phyloP scores from a whole-genome alignment of 441 rosid genomes.

The Mallotus repandus region DNA sequence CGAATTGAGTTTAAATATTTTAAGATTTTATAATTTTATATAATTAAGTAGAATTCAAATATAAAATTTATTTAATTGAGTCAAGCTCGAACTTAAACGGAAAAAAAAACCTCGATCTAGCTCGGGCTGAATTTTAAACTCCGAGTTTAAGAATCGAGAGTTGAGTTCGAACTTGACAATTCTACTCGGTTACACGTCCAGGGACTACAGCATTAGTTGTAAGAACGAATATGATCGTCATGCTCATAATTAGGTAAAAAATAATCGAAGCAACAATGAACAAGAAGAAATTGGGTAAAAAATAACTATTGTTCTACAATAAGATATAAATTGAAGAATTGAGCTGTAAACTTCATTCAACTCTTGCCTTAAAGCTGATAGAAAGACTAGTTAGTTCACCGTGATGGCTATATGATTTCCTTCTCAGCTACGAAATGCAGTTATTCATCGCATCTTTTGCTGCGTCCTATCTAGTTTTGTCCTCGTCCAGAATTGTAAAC shows the following conservation, averaged over 20 bases:
- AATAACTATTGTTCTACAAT: background rate
- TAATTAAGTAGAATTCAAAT: too few relatives aligned
- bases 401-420: background rate
- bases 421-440: background rate
- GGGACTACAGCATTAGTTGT: too few relatives aligned
- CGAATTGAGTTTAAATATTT: too few relatives aligned
- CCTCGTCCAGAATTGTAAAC: background rate
- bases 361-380: slow-evolving; percentile 7
- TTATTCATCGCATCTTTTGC: background rate
- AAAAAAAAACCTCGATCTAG: too few relatives aligned
- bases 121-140: too few relatives aligned
- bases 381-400: slow-evolving; percentile 8
- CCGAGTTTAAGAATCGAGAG: too few relatives aligned
- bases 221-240: background rate
- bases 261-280: background rate
- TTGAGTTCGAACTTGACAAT: too few relatives aligned
- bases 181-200: too few relatives aligned
- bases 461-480: background rate
- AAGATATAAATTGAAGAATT: background rate
- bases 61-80: too few relatives aligned
- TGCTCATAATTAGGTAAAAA: background rate
- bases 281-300: background rate
- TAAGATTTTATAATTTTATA: too few relatives aligned
- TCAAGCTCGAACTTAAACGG: too few relatives aligned
- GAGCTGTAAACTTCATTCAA: slow-evolving; percentile 2